Percentiles rank a stretch among this genome's conserved stretches.
Conservation (phyloP, 140 eudicot species). For the Senecio squalidus region DNA sequence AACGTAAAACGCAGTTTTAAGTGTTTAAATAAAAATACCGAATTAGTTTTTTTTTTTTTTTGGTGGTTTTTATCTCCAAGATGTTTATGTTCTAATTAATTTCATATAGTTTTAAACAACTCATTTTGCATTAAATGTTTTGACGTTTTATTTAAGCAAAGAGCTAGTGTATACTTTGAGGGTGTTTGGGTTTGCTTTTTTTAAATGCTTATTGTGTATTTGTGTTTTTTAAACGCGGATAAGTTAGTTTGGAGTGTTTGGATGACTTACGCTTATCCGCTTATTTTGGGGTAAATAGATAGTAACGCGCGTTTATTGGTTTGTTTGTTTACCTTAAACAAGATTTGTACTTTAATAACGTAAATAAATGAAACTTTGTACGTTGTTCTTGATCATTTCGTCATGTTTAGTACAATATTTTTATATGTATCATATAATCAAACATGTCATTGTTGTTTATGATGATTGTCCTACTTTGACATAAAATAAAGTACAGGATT, state of each 20-base stretch:
- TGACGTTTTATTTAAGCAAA: conserved; percentile 16
- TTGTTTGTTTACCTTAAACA: conserved; percentile 12
- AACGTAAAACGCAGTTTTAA: too few species aligned
- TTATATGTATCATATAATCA: neutral
- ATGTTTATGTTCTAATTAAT: conserved; percentile 12
- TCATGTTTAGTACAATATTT: neutral
- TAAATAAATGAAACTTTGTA: neutral
- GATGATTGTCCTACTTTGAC: conserved; percentile 1
- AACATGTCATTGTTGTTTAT: conserved; percentile 15
- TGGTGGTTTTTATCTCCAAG: conserved; percentile 7
- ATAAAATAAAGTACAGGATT: conserved; percentile 6
- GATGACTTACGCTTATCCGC: too few species aligned
- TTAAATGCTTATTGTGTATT: too few species aligned
- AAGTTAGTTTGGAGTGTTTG: too few species aligned
- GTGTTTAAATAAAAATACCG: too few species aligned
- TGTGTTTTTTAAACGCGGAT: too few species aligned
- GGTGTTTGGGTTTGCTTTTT: too few species aligned
- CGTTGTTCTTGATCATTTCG: conserved; percentile 10
- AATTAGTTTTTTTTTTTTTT: too few species aligned
- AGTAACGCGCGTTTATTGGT: too few species aligned
- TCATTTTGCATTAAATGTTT: conserved; percentile 15
- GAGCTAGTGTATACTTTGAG: neutral
- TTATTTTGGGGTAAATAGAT: too few species aligned
- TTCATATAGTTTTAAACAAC: neutral
- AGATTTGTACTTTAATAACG: conserved; percentile 19